Conservation (phyloP, 768 basidiomycete genomes). For the Phlebiopsis gigantea region DNA sequence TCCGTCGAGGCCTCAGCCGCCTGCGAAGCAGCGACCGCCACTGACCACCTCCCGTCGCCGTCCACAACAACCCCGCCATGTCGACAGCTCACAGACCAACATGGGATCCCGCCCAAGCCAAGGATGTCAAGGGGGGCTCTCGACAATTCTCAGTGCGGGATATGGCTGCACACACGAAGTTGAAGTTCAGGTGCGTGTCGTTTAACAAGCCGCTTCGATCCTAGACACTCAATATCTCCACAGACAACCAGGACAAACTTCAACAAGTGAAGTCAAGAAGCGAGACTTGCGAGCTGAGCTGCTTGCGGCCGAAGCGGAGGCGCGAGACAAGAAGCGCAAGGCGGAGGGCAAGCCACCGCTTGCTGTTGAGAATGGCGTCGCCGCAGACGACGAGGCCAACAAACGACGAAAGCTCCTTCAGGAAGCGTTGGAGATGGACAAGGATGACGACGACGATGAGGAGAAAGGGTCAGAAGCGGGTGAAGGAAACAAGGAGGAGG, state of each 20-base stretch:
- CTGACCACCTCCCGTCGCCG: neutral
- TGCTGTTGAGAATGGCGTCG: conserved; percentile 35
- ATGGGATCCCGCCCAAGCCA: conserved; percentile 96
- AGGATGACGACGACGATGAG: conserved; percentile 81
- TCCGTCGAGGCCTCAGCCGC: neutral
- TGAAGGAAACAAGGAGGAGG: conserved; percentile 17
- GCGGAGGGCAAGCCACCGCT: conserved; percentile 61
- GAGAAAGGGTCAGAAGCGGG: conserved; percentile 35
- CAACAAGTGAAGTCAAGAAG: conserved; percentile 66
- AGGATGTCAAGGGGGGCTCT: conserved; percentile 87
- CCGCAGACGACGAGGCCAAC: conserved; percentile 58
- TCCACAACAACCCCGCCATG: conserved; percentile 35
- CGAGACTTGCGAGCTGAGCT: conserved; percentile 83
- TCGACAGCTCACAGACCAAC: conserved; percentile 92
- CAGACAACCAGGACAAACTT: conserved; percentile 89
- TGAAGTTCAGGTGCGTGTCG: conserved; percentile 90
- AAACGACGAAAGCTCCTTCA: conserved; percentile 87
- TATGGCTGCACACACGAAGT: conserved; percentile 93
- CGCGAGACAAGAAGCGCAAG: conserved; percentile 86
- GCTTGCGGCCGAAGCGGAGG: conserved; percentile 79
- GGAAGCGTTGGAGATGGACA: conserved; percentile 83
- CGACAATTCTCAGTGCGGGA: conserved; percentile 91
- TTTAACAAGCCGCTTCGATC: neutral
- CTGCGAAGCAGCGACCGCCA: neutral
- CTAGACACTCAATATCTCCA: no score